Evolutionary conservation across 2,329 filamentous ascomycete genomes (phyloP).

Genomic region (Reticulascus tulasneorum): DNA sequence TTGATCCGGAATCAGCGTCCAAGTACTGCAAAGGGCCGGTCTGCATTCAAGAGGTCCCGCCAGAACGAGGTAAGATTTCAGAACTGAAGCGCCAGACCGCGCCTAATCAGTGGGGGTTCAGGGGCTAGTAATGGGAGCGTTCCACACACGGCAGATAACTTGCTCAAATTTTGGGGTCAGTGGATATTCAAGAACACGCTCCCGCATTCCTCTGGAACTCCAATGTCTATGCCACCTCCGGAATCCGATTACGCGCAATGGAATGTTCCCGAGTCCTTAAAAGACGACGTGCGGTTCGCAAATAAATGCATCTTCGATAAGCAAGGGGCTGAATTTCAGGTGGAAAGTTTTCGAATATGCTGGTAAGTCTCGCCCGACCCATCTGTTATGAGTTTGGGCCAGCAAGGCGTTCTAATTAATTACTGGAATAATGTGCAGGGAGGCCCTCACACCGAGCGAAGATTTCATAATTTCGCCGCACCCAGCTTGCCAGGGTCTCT

Average conservation of each 20-base stretch:
- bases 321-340: constrained; percentile 44
- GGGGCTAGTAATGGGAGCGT: constrained; percentile 39
- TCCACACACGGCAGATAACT: constrained; percentile 33
- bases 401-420: too few relatives aligned
- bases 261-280: constrained; percentile 42
- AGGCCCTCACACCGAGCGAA: constrained; percentile 46
- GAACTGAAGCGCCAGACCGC: not conserved
- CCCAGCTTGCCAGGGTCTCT: constrained; percentile 38
- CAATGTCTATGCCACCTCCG: constrained; percentile 44
- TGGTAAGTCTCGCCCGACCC: constrained; percentile 35
- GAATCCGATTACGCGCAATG: constrained; percentile 49
- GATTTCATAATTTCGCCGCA: constrained; percentile 50
- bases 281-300: constrained; percentile 46
- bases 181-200: constrained; percentile 44
- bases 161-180: constrained; percentile 48
- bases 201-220: constrained; percentile 37
- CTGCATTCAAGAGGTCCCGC: too few relatives aligned
- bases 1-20: constrained; percentile 43
- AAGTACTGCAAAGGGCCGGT: too few relatives aligned
- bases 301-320: constrained; percentile 50
- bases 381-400: not conserved
- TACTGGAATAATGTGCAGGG: constrained; percentile 31
- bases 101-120: not conserved
- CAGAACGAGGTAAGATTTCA: constrained; percentile 3
- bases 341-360: constrained; percentile 53